Evolutionary conservation across 177 flowering plant species (phyloP).

Genomic region (Vitis hybrid): DNA sequence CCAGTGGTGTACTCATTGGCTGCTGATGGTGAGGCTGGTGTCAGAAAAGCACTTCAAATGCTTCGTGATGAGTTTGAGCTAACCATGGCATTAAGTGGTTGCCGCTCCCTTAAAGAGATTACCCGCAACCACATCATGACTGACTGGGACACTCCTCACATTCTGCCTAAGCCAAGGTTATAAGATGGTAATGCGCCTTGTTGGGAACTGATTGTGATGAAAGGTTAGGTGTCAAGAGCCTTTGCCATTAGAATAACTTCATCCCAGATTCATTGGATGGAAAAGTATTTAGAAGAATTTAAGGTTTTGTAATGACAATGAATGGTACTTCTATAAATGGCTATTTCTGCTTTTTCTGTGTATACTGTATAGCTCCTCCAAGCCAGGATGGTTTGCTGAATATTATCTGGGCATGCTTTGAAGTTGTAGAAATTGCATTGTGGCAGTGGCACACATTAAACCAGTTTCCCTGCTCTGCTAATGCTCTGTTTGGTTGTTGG

Average conservation of each 20-base stretch:
- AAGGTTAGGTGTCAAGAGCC: too few species aligned
- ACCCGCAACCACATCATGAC: slow-evolving; percentile 66
- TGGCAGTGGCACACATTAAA: too few species aligned
- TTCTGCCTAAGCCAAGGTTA: slow-evolving; percentile 53
- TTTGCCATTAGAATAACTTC: neutral
- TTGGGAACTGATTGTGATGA: neutral
- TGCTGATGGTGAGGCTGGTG: slow-evolving; percentile 90
- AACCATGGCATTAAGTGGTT: slow-evolving; percentile 86
- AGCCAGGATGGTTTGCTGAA: neutral
- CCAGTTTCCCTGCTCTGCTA: too few species aligned
- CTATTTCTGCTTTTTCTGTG: slow-evolving; percentile 8
- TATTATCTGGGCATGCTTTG: neutral
- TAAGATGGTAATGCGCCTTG: slow-evolving; percentile 14
- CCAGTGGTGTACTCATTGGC: slow-evolving; percentile 85
- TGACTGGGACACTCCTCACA: slow-evolving; percentile 55
- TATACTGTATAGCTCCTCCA: neutral
- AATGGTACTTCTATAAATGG: slow-evolving; percentile 4
- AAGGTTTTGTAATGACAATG: slow-evolving; percentile 6
- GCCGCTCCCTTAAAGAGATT: slow-evolving; percentile 73
- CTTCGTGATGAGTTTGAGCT: slow-evolving; percentile 89
- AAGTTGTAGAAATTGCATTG: too few species aligned
- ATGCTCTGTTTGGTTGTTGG: too few species aligned
- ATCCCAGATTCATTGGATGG: slow-evolving; percentile 2
- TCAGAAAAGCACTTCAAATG: slow-evolving; percentile 79
- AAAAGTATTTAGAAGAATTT: slow-evolving; percentile 3